phyloP scores from a whole-genome alignment of 257 asterid genomes.

The Nicotiana tabacum region DNA sequence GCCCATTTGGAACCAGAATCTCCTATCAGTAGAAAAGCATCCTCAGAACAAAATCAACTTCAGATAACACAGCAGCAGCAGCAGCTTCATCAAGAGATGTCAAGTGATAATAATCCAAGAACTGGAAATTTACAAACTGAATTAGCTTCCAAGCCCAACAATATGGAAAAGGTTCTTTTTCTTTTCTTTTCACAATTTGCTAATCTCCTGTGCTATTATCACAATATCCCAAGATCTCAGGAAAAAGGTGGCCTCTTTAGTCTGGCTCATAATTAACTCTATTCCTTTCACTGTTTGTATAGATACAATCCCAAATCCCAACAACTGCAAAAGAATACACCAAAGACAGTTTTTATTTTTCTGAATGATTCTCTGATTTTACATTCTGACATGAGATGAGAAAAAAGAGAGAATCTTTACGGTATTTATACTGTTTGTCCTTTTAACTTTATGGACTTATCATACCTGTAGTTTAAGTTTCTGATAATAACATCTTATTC shows the following conservation, averaged over 20 bases:
- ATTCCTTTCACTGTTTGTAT: neutral
- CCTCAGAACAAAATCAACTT: too few species aligned
- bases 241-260: conserved; percentile 30
- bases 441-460: conserved; percentile 15
- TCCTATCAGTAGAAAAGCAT: too few species aligned
- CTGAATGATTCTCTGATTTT: conserved; percentile 41
- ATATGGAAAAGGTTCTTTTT: conserved; percentile 48
- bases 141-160: conserved; percentile 33
- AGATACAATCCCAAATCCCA: conserved; percentile 29
- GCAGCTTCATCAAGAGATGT: neutral
- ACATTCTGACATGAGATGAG: conserved; percentile 7
- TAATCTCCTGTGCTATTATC: conserved; percentile 8
- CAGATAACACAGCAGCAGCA: too few species aligned
- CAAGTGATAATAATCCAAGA: conserved; percentile 33
- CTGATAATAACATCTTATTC: conserved; percentile 29
- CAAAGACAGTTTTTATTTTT: conserved; percentile 22
- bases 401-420: conserved; percentile 50
- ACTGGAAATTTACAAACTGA: conserved; percentile 30
- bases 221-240: conserved; percentile 28
- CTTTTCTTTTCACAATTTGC: neutral
- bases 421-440: conserved; percentile 26
- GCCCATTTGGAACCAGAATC: neutral
- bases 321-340: conserved; percentile 28
- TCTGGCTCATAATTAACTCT: neutral
- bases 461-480: conserved; percentile 35